A percentile compares a stretch with the other conserved stretches of the same genome.
These are phyloP conservation scores for Lachancea meyersii DNA, from an alignment of 805 yeast genomes.

Conservation along the genomic window DNA sequence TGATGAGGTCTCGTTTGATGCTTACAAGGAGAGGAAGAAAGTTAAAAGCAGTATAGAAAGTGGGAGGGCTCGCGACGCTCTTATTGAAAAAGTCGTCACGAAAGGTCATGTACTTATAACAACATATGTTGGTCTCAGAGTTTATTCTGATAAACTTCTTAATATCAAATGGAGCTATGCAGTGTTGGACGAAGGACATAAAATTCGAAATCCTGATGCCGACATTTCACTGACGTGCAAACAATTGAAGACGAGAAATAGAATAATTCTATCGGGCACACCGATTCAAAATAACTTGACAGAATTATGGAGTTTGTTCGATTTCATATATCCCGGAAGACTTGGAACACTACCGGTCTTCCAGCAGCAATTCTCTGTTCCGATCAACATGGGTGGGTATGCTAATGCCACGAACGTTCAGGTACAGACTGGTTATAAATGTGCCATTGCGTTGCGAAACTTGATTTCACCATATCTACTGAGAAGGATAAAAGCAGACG, in stretches of 20 bases:
- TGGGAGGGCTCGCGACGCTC: constrained; percentile 25
- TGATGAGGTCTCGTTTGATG: constrained; percentile 41
- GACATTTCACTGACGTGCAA: constrained; percentile 82
- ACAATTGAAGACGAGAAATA: constrained; percentile 72
- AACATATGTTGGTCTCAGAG: constrained; percentile 79
- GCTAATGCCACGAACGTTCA: constrained; percentile 95
- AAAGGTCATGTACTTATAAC: constrained; percentile 84
- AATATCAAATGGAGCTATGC: constrained; percentile 82
- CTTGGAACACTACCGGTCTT: constrained; percentile 93
- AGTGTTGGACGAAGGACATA: constrained; percentile 93
- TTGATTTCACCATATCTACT: constrained; percentile 83
- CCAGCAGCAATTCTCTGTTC: constrained; percentile 84
- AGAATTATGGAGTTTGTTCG: constrained; percentile 93
- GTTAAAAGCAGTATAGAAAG: constrained; percentile 28
- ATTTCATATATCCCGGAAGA: constrained; percentile 90
- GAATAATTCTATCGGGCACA: constrained; percentile 89
- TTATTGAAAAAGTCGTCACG: constrained; percentile 46
- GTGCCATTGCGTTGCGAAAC: constrained; percentile 87
- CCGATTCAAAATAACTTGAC: constrained; percentile 91
- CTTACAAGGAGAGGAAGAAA: constrained; percentile 25
- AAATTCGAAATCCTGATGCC: constrained; percentile 89
- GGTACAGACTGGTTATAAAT: constrained; percentile 92
- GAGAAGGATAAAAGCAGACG: constrained; percentile 85
- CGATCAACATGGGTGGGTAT: constrained; percentile 95
- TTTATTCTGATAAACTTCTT: constrained; percentile 58